Base-by-base conservation (phyloP, 768 basidiomycete species). In the Filobasidium floriforme region DNA sequence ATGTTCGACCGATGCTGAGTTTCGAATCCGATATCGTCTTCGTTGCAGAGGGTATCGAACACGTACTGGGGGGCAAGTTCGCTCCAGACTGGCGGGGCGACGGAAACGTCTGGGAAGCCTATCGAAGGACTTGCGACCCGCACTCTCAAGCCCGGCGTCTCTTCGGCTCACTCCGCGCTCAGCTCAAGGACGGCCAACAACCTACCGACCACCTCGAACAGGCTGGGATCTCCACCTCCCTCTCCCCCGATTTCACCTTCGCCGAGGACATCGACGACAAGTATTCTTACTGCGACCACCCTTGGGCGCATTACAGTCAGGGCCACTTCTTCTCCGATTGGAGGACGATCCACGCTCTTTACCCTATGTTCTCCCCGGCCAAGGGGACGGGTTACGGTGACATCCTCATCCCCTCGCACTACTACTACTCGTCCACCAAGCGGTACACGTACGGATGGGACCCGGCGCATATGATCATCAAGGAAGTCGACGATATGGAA, bases 291-390 rank as follows among this genome's bases (percentile, higher is more conserved):
- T 99, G 96, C 79, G 73, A 80, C 40, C 81, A 85, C 41, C 92
- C 94, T 0, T 88, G 89, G 80, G 87, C 88, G 22, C 92, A 88
- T 70, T 87, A 89, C 73, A 83, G 84, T 32, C 96, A 98, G 75
- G 92, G 93, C 12, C 92, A 92, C 79, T 97, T 96, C 79, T 98
- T 96, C 84, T 90, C 90, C 19, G 94, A 99, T 78, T 96, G 91
- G 89, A 82, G 93, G 24, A 89, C 88, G 0, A 87, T 97, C 66
- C 85, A 89, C 12, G 85, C 85, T 0, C 82, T 94, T n/a, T 93
- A 90, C 77, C 96, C 96, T 7, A 85, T 99, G 32, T 89, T 99
- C 79, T 92, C 91, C 1, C 92, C 94, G 1, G 89, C 92, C 0
- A 91, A 89, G 73, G 87, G 88, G 0, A 81, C 81, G 46, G 92